Evolutionary conservation across 208 protist genomes (phyloP).

Genomic region (Herpetomonas muscarum): DNA sequence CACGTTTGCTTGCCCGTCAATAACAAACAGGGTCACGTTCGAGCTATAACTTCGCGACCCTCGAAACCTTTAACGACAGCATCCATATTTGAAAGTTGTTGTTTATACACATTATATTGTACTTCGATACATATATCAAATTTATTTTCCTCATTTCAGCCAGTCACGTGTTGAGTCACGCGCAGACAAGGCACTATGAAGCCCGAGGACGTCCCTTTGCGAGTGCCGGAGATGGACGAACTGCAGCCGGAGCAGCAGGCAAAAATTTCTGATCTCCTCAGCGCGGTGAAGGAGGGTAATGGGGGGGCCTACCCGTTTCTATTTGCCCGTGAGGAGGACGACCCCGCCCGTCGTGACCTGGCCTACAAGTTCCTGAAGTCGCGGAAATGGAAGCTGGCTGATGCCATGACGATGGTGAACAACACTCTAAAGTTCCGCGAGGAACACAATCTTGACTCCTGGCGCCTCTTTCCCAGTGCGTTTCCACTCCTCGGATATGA

Average conservation of each 20-base stretch:
- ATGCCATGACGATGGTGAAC: conserved; percentile 52
- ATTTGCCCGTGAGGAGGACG: conserved; percentile 25
- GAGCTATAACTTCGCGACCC: neutral
- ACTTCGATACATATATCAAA: conserved; percentile 5
- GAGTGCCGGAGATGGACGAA: conserved; percentile 46
- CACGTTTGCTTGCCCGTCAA: too few species aligned
- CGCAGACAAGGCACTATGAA: conserved; percentile 30
- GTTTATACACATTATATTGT: neutral
- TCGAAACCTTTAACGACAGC: too few species aligned
- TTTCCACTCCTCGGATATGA: conserved; percentile 55
- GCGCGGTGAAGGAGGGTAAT: conserved; percentile 17
- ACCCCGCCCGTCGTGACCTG: conserved; percentile 30
- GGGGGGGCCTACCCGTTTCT: conserved; percentile 23
- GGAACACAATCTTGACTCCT: conserved; percentile 37
- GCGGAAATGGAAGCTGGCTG: conserved; percentile 43
- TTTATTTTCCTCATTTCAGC: neutral
- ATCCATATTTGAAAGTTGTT: too few species aligned
- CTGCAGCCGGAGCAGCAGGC: conserved; percentile 27
- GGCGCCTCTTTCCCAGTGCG: conserved; percentile 51
- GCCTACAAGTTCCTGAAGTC: conserved; percentile 69
- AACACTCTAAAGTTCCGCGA: conserved; percentile 42
- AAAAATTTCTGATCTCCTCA: conserved; percentile 29
- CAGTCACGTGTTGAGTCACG: neutral
- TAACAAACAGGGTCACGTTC: neutral
- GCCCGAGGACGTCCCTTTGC: conserved; percentile 26